These are phyloP conservation scores for Kluyveromyces siamensis DNA, from an alignment of 805 yeast genomes.

Conservation along the genomic window DNA sequence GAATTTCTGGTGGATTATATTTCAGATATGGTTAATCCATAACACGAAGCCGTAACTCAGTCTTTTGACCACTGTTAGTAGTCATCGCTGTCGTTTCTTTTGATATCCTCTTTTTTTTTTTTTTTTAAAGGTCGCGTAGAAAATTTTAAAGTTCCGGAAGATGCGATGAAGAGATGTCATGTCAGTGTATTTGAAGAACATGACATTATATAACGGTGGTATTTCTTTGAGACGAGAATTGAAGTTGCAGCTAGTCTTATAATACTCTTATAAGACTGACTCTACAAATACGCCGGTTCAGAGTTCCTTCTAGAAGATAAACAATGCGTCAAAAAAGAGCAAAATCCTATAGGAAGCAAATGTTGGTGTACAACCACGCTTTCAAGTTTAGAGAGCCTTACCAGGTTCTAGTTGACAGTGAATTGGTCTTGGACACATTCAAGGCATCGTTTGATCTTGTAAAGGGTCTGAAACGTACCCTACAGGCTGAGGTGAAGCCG, in stretches of 20 bases:
- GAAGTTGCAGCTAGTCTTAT: background rate
- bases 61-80: no score
- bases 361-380: slow-evolving; percentile 73
- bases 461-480: slow-evolving; percentile 71
- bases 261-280: background rate
- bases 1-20: background rate
- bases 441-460: slow-evolving; percentile 65
- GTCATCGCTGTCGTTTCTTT: background rate
- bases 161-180: background rate
- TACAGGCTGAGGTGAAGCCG: slow-evolving; percentile 79
- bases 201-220: background rate
- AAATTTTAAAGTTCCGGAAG: background rate
- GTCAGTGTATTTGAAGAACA: no score
- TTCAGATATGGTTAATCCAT: background rate
- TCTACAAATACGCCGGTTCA: background rate
- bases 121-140: background rate
- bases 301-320: slow-evolving; percentile 4
- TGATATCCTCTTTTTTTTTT: background rate
- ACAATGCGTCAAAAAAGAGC: slow-evolving; percentile 94
- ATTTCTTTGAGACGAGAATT: background rate
- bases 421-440: slow-evolving; percentile 56
- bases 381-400: slow-evolving; percentile 92
- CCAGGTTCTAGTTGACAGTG: slow-evolving; percentile 82
- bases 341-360: slow-evolving; percentile 85
- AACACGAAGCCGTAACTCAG: no score